phyloP scores from a whole-genome alignment of 306 rosid genomes.

The Clitoria ternatea region DNA sequence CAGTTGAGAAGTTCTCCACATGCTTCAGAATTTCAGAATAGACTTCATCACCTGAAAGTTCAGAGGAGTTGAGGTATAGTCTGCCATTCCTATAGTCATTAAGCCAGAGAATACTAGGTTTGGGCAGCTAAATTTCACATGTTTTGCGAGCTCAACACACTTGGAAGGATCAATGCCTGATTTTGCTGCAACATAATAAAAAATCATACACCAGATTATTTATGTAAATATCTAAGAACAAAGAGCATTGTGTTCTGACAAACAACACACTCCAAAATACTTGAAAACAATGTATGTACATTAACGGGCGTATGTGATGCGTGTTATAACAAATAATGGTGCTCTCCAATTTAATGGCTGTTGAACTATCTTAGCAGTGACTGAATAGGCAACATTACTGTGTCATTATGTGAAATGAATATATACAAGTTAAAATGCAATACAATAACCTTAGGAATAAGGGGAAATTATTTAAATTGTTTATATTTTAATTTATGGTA shows the following conservation, averaged over 20 bases:
- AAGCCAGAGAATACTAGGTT: conserved; percentile 81
- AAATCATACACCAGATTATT: conserved; percentile 2
- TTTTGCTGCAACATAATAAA: conserved; percentile 56
- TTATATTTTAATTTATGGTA: background rate
- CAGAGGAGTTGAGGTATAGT: conserved; percentile 86
- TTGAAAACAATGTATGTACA: background rate
- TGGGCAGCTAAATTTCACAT: conserved; percentile 75
- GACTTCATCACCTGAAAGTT: conserved; percentile 69
- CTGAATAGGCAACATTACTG: background rate
- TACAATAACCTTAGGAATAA: background rate
- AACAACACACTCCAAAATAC: background rate
- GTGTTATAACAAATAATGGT: background rate
- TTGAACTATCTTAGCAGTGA: background rate
- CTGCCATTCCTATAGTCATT: conserved; percentile 94
- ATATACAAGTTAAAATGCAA: background rate
- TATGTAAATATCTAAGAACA: background rate
- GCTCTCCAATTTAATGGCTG: background rate
- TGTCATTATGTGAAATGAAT: conserved; percentile 1
- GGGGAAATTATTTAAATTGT: background rate
- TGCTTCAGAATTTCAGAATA: conserved; percentile 8
- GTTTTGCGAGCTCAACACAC: conserved; percentile 86
- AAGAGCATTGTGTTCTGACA: background rate
- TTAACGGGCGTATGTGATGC: background rate
- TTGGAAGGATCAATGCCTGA: conserved; percentile 86
- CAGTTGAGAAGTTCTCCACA: background rate